Conservation (phyloP, 306 rosid species). For the Rubus parviflorus region DNA sequence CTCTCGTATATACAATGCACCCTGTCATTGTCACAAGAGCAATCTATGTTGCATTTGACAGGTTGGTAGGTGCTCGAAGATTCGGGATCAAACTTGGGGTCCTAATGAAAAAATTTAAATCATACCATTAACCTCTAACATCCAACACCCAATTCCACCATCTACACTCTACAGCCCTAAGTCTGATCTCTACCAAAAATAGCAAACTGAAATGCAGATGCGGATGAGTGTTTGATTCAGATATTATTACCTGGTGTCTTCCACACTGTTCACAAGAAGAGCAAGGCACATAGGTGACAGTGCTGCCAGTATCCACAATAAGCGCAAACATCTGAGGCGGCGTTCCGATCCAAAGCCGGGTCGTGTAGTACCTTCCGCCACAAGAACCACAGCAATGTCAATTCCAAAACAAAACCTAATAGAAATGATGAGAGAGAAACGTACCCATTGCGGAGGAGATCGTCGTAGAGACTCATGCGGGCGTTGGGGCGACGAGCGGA, state of each 20-base stretch:
- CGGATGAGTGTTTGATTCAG: not conserved
- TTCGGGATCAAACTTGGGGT: slow-evolving; percentile 84
- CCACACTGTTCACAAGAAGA: slow-evolving; percentile 83
- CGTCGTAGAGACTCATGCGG: slow-evolving; percentile 89
- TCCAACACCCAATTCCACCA: no score
- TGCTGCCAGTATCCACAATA: slow-evolving; percentile 95
- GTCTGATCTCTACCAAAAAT: no score
- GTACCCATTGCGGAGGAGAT: slow-evolving; percentile 86
- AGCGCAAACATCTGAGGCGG: slow-evolving; percentile 92
- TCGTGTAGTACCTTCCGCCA: slow-evolving; percentile 66
- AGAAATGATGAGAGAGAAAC: not conserved
- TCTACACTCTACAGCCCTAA: not conserved
- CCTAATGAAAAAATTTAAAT: slow-evolving; percentile 44
- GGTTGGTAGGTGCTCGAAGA: slow-evolving; percentile 69
- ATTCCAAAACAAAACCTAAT: not conserved
- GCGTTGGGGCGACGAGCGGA: slow-evolving; percentile 52
- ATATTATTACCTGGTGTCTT: slow-evolving; percentile 44
- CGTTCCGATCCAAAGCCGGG: slow-evolving; percentile 92
- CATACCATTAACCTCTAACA: slow-evolving; percentile 15
- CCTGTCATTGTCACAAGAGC: slow-evolving; percentile 63
- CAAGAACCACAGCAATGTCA: slow-evolving; percentile 3
- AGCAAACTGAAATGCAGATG: not conserved
- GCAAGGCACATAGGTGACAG: slow-evolving; percentile 95
- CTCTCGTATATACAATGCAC: slow-evolving; percentile 77
- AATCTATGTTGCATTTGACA: slow-evolving; percentile 67